phyloP scores from a whole-genome alignment of 1,139 yeast genomes.

The Casaregolazyma lundiana region DNA sequence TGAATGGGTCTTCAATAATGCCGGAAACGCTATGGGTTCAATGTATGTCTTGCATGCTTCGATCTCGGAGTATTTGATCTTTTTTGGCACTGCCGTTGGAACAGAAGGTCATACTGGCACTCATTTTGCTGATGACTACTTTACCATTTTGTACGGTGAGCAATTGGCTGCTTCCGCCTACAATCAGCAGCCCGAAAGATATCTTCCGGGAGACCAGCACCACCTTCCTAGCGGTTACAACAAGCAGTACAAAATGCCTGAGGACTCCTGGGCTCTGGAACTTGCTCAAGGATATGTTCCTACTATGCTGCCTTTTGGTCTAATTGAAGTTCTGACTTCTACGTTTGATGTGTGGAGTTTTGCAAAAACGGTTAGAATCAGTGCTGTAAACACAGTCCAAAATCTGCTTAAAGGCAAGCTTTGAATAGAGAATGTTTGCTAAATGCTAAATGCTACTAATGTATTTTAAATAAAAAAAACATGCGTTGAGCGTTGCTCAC shows the following conservation, averaged over 20 bases:
- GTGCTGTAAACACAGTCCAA: constrained; percentile 71
- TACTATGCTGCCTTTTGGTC: constrained; percentile 94
- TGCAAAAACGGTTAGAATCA: constrained; percentile 60
- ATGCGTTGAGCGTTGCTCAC: too few relatives aligned
- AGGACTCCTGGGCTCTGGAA: constrained; percentile 74
- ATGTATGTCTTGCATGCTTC: constrained; percentile 96
- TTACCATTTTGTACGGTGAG: constrained; percentile 77
- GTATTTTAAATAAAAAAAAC: not conserved
- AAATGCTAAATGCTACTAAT: not conserved
- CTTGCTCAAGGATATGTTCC: constrained; percentile 99
- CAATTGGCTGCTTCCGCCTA: constrained; percentile 69
- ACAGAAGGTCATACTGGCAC: constrained; percentile 96
- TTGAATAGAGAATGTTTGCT: constrained; percentile 31
- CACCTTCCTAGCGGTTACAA: constrained; percentile 66
- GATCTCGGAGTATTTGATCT: constrained; percentile 83
- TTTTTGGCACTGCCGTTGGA: constrained; percentile 85
- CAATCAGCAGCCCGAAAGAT: constrained; percentile 58
- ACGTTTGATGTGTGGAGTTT: constrained; percentile 75
- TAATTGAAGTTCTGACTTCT: constrained; percentile 71
- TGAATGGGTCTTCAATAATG: constrained; percentile 95
- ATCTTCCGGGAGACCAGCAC: constrained; percentile 70
- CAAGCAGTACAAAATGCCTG: constrained; percentile 83
- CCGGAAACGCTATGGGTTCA: constrained; percentile 99
- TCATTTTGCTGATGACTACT: constrained; percentile 95
- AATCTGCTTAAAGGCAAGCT: constrained; percentile 68